phyloP scores from a whole-genome alignment of 306 rosid genomes.

The Cucumis sativus region Cucumber_9930_V3 NC_026657.2:6933501-6934000 shows the following conservation, averaged over 20 bases:
- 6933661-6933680: not conserved
- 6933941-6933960: constrained; percentile 20
- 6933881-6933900: constrained; percentile 24
- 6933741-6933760: not conserved
- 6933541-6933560: not conserved
- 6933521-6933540: not conserved
- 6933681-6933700: not conserved
- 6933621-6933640: not conserved
- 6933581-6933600: not conserved
- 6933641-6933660: not conserved
- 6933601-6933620: not conserved
- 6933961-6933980: constrained; percentile 13
- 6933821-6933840: not conserved
- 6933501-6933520: no score
- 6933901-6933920: constrained; percentile 27
- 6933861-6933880: not conserved
- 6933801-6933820: not conserved
- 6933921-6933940: constrained; percentile 9
- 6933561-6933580: not conserved
- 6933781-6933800: no score
- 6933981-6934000: not conserved
- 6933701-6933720: not conserved
- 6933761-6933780: not conserved
- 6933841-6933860: not conserved
- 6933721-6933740: not conserved